Percentiles rank a stretch among this genome's conserved stretches.
These are phyloP conservation scores for Leavenworthia alabamica DNA, from an alignment of 345 rosid species.

Conservation along the genomic window DNA sequence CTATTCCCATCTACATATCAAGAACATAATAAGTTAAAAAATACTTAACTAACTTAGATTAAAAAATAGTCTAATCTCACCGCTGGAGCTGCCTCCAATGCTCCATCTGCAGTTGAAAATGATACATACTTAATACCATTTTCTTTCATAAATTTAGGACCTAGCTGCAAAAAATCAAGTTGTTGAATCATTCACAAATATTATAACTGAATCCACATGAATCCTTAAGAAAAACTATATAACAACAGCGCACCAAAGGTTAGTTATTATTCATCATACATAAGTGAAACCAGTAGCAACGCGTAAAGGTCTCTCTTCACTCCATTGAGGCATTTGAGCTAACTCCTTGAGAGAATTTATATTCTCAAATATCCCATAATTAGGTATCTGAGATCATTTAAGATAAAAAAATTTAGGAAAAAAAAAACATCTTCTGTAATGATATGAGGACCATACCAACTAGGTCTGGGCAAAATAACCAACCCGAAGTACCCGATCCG, in stretches of 20 bases:
- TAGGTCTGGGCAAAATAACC: too few species aligned
- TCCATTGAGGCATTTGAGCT: slow-evolving; percentile 88
- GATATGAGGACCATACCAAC: background rate
- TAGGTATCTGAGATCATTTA: slow-evolving; percentile 59
- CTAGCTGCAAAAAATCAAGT: slow-evolving; percentile 57
- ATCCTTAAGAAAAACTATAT: background rate
- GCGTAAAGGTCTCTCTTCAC: slow-evolving; percentile 73
- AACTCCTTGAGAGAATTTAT: slow-evolving; percentile 73
- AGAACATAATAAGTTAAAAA: slow-evolving; percentile 10
- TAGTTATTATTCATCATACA: slow-evolving; percentile 45
- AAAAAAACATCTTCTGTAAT: background rate
- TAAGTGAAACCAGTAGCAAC: slow-evolving; percentile 88
- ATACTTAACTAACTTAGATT: background rate
- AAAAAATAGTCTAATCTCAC: slow-evolving; percentile 39
- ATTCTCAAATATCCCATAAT: slow-evolving; percentile 89
- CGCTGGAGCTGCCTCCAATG: slow-evolving; percentile 99
- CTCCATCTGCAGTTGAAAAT: too few species aligned
- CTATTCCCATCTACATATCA: slow-evolving; percentile 82
- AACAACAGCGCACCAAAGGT: slow-evolving; percentile 25
- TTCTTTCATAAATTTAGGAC: slow-evolving; percentile 83
- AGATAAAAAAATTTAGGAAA: background rate
- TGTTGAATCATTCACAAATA: slow-evolving; percentile 17
- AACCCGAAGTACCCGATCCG: too few species aligned
- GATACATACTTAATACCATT: slow-evolving; percentile 67
- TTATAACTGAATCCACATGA: background rate